Base-by-base conservation (phyloP, 495 filamentous ascomycete species). In the Opeltia flavorubescens region DNA sequence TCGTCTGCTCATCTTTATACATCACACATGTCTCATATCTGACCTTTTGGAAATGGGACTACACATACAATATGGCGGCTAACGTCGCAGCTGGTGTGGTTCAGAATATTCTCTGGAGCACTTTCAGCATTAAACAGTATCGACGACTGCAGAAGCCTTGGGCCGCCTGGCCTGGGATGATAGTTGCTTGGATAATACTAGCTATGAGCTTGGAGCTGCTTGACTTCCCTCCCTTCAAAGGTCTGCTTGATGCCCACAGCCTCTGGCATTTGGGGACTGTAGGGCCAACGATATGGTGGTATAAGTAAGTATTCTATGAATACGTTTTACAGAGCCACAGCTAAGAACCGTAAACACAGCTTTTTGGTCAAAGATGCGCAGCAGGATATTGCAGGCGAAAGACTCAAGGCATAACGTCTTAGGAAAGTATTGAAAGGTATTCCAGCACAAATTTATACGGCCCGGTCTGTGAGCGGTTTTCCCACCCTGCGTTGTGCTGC, bases 261-360 rank as follows among this genome's bases (percentile, higher is more conserved):
- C 63, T 98, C 48, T 98, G 91, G 91, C 91, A 98, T 75, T 60
- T 91, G 48, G 86, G 85, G 30, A 98, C 91, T 1, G 88, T 98
- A 39, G 73, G 75, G 43, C 91, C 91, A 25, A 84, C 88, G 5
- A 69, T 89, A 31, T 77, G 89, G 75, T 96, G 86, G 84, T 98
- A 98, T 60, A 84, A 83, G 91, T 96, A 66, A 75, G 89, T 78
- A 44, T 31, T 31, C 21, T 26, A 2, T 15, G 1, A 24, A 9
- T n/a, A 7, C 4, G 11, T 15, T 7, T 17, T 4, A 25, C 12
- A 9, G 11, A 45, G 26, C 17, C 31, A n/a, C 48, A 21, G 43
- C 41, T 59, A 23, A 49, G 40, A 45, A 29, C 51, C 15, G 43
- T 43, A 20, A 42, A 40, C 41, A 49, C 51, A 91, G 85, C 53